Base-by-base conservation (phyloP, 2,329 filamentous ascomycete species). In the Zymoseptoria ardabiliae region DNA sequence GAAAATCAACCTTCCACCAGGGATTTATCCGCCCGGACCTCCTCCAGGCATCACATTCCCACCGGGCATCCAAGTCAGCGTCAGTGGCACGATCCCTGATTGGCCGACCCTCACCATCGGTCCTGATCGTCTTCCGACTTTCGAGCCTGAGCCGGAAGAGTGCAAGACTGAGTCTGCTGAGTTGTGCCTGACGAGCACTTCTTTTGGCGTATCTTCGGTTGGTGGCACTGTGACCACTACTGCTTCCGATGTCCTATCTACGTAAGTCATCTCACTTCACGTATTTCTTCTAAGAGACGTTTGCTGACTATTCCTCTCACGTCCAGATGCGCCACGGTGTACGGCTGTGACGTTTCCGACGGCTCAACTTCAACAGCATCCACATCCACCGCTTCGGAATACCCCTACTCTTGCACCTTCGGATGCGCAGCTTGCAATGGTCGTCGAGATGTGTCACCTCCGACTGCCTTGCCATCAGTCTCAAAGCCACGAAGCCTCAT, bases 81-180 rank as follows among this genome's bases (percentile, higher is more conserved):
- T 52, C 41, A 54, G 19, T 41, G 58, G 55, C 41, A 57, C 30
- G 9, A n/a, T 54, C 5, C 58, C 58, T 7, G 52, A 50, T 11
- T 60, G 58, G 58, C 58, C 58, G 2, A 22, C 28, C 19, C 28
- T 60, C 20, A 60, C 58, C 4, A 50, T 60, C 50, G 58, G 58
- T 57, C 58, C 50, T 25, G 58, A 60, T 50, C 25, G 48, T 25
- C 49, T 55, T 13, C 58, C 58, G 48, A 60, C 58, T 1, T 60
- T 53, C 28, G 28, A 28, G 17, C 50, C 58, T 17, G 48, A 56
- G 20, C 58, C 58, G 7, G 23, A 25, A 10, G 21, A 49, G 19
- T 57, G 58, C 50, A 23, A 57, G 54, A 60, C 58, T 7, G n/a
- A 55, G 50, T 51, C 58, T 10, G 58, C 54, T 28, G 51, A 60